Evolutionary conservation across 148 eudicot genomes (phyloP), one percentile per base, ranked within the genome.

Genomic region (Camellia lanceoleosa): DNA sequence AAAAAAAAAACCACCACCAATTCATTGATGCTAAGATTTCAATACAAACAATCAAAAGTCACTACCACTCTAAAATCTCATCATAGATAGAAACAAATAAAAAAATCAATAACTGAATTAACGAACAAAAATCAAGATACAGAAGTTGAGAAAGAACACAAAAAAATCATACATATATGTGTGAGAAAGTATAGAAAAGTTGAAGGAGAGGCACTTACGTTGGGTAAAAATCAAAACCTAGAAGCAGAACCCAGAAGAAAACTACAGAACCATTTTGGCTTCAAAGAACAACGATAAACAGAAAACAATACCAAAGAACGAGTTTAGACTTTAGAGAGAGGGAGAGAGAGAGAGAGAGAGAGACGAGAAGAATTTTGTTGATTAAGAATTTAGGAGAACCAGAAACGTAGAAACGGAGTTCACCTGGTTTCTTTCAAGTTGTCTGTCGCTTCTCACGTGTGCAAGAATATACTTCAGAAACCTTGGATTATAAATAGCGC

Each of bases 331-430:
- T 30, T 1, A 77, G 52, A 74, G 51, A 77, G 74, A 77, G 60
- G 69, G 51, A 77, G 74, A 62, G 71, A 77, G 74, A 77, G 60
- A 74, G 51, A 77, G 74, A 62, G 71, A 59, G 66, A n/a, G 59
- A 16, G 73, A 38, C 8, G 38, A 30, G 38, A 30, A 30, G 38
- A 30, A 30, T 64, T 1, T 12, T 5, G 19, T 73, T 80, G 76
- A 75, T 78, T 76, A 23, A 23, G 30, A 23, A 23, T 23, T 23
- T 23, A 62, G 46, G 74, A 20, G 73, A 86, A 74, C 44, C 42
- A 80, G 72, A 83, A 77, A 68, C 82, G 83, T 78, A 74, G 74
- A 83, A 79, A 19, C 69, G 69, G 80, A 74, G 72, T 72, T 78
- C 78, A 51, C 58, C 52, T 47, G 67, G 43, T 47, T 81, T 78